Evolutionary conservation across 176 grass and related monocot genomes (phyloP).

Genomic region (Carex parvula): DNA sequence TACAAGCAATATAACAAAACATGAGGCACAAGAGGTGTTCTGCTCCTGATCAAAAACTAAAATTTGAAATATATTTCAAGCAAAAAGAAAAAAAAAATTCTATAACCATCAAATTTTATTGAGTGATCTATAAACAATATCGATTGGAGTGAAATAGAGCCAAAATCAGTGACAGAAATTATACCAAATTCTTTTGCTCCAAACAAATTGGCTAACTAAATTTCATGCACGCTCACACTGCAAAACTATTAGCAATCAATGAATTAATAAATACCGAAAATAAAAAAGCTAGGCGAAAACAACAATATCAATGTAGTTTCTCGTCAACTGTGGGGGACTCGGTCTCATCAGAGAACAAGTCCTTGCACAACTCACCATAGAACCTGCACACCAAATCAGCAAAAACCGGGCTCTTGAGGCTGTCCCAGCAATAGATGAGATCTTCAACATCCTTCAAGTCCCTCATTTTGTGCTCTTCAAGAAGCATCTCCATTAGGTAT

Average conservation of each 20-base stretch:
- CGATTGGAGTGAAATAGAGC: background rate
- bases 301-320: background rate
- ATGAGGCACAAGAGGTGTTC: background rate
- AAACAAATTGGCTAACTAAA: background rate
- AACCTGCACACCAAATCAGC: conserved; percentile 31
- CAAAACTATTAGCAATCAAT: background rate
- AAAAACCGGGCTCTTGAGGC: conserved; percentile 32
- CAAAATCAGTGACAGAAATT: background rate
- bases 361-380: conserved; percentile 41
- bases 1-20: background rate
- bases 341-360: conserved; percentile 29
- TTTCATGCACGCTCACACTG: background rate
- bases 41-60: background rate
- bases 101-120: background rate
- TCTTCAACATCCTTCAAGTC: conserved; percentile 46
- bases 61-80: background rate
- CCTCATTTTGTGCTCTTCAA: conserved; percentile 43
- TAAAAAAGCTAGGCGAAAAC: background rate
- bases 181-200: background rate
- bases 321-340: background rate
- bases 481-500: conserved; percentile 37
- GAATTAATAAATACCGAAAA: background rate
- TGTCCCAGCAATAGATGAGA: conserved; percentile 32
- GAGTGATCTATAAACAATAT: background rate
- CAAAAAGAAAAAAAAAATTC: background rate